These are phyloP conservation scores for Prunus davidiana DNA, from an alignment of 306 rosid genomes.

Conservation along the genomic window DNA sequence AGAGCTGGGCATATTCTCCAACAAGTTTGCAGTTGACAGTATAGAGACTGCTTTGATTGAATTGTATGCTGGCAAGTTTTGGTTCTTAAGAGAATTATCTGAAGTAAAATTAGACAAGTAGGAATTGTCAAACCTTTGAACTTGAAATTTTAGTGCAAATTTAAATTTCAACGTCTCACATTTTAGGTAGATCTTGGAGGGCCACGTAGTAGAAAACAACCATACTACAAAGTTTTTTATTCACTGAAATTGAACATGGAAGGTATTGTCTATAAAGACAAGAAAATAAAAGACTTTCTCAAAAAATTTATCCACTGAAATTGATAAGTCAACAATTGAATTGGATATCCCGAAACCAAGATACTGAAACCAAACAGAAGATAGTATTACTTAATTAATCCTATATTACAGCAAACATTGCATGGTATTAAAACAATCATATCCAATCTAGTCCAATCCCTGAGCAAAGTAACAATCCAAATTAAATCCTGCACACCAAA, in stretches of 20 bases:
- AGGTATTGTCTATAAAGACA: too few relatives aligned
- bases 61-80: slow-evolving; percentile 24
- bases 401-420: not conserved
- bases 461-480: not conserved
- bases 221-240: too few relatives aligned
- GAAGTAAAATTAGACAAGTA: slow-evolving; percentile 26
- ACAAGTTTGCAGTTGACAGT: slow-evolving; percentile 23
- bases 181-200: not conserved
- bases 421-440: not conserved
- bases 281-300: too few relatives aligned
- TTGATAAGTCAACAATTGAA: too few relatives aligned
- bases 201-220: not conserved
- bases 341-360: too few relatives aligned
- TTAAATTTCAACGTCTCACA: not conserved
- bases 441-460: not conserved
- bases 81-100: slow-evolving; percentile 46
- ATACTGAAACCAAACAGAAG: not conserved
- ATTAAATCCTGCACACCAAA: not conserved
- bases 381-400: not conserved
- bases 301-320: too few relatives aligned
- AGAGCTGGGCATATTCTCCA: slow-evolving; percentile 27
- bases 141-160: slow-evolving; percentile 12
- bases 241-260: too few relatives aligned
- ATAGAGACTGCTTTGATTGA: slow-evolving; percentile 26
- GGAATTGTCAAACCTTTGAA: slow-evolving; percentile 16